Evolutionary conservation across 1,284 basidiomycete species (phyloP).

Genomic region (Ustilago curta): DNA sequence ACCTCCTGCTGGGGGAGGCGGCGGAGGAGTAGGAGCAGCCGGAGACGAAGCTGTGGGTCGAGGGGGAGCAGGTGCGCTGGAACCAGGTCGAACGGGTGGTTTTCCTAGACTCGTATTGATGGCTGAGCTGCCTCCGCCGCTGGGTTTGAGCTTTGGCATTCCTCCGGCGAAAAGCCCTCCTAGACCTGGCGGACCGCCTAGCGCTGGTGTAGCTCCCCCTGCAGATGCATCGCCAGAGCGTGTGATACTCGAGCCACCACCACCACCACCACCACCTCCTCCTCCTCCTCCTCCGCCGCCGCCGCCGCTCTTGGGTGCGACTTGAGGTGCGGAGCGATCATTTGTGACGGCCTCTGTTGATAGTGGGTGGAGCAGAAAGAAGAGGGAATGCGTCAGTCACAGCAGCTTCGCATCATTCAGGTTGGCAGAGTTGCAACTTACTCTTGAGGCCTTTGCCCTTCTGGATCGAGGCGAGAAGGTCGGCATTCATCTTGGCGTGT

Average conservation of each 20-base stretch:
- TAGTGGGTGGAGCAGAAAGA: not conserved
- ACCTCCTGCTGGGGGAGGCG: slow-evolving; percentile 21
- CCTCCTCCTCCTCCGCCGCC: too few relatives aligned
- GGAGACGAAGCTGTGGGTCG: slow-evolving; percentile 27
- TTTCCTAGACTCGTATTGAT: slow-evolving; percentile 43
- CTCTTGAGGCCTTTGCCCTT: slow-evolving; percentile 54
- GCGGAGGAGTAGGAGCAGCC: slow-evolving; percentile 29
- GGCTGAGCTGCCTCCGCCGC: slow-evolving; percentile 24
- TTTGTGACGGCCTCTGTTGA: slow-evolving; percentile 76
- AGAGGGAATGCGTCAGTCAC: slow-evolving; percentile 2
- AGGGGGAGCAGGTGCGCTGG: slow-evolving; percentile 25
- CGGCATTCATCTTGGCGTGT: slow-evolving; percentile 41
- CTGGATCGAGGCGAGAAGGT: slow-evolving; percentile 40
- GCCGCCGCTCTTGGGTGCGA: slow-evolving; percentile 71
- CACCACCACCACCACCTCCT: slow-evolving; percentile 31
- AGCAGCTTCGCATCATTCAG: too few relatives aligned
- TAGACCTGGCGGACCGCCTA: slow-evolving; percentile 75
- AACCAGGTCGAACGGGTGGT: slow-evolving; percentile 39
- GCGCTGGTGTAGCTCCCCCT: slow-evolving; percentile 69
- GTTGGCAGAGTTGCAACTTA: slow-evolving; percentile 7
- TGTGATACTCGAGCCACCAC: slow-evolving; percentile 70
- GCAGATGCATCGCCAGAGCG: slow-evolving; percentile 34
- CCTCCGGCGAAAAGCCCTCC: slow-evolving; percentile 88
- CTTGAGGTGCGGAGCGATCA: slow-evolving; percentile 80
- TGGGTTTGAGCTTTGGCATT: slow-evolving; percentile 82